Evolutionary conservation across 1,284 basidiomycete species (phyloP).

Genomic region (Pseudomicrostroma phylloplanum): DNA sequence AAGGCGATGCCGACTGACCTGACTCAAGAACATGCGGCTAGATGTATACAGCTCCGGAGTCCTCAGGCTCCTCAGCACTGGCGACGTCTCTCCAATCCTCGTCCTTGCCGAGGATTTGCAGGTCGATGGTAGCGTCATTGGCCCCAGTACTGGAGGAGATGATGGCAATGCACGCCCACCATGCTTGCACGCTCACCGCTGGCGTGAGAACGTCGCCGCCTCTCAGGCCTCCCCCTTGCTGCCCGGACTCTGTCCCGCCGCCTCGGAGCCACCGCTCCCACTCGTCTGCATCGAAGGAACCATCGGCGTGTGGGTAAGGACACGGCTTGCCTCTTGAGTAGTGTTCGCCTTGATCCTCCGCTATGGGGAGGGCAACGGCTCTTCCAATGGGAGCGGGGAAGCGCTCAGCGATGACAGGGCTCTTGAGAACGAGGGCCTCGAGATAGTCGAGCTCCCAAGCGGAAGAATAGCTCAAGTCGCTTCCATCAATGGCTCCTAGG

Average conservation of each 20-base stretch:
- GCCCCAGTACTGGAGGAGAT: constrained; percentile 10
- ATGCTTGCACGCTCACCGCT: constrained; percentile 44
- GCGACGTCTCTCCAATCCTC: constrained; percentile 18
- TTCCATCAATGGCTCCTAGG: constrained; percentile 25
- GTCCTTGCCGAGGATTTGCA: constrained; percentile 39
- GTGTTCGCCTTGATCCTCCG: constrained; percentile 14
- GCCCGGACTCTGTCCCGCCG: too few relatives aligned
- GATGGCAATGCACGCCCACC: constrained; percentile 46
- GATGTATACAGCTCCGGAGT: too few relatives aligned
- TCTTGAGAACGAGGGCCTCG: constrained; percentile 43
- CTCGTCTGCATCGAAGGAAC: constrained; percentile 27
- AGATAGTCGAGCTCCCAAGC: constrained; percentile 49
- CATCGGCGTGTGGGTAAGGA: constrained; percentile 31
- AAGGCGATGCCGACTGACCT: too few relatives aligned
- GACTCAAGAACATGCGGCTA: too few relatives aligned
- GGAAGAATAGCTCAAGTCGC: constrained; percentile 28
- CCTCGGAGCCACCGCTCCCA: constrained; percentile 37
- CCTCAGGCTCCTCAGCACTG: too few relatives aligned
- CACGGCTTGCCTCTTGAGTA: constrained; percentile 27
- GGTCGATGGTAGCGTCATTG: constrained; percentile 43
- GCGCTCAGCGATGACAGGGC: constrained; percentile 29
- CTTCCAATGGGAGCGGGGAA: constrained; percentile 39
- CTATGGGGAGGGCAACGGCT: constrained; percentile 19
- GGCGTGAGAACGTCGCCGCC: constrained; percentile 41
- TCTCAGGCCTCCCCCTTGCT: constrained; percentile 9